Evolutionary conservation across 345 rosid species (phyloP).

Genomic region (Bruguiera gymnorhiza): DNA sequence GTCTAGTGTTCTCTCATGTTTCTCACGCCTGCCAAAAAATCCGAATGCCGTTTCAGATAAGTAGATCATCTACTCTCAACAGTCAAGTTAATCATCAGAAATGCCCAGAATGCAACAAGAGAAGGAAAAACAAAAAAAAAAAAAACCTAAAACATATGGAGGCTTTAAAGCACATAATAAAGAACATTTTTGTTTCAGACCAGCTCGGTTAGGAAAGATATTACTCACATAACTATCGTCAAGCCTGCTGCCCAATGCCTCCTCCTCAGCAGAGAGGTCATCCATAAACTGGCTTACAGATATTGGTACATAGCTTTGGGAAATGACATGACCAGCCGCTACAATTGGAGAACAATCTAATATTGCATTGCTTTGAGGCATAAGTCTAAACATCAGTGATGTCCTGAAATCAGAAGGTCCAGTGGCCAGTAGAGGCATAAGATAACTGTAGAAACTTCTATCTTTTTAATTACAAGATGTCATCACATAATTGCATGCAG

Average conservation of each 20-base stretch:
- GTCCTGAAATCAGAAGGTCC: constrained; percentile 47
- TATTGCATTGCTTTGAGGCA: constrained; percentile 94
- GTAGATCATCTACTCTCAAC: too few relatives aligned
- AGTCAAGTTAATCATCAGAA: not conserved
- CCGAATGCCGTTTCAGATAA: too few relatives aligned
- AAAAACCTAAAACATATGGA: not conserved
- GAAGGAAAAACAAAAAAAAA: not conserved
- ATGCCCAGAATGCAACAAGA: not conserved
- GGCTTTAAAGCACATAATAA: too few relatives aligned
- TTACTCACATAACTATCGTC: constrained; percentile 64
- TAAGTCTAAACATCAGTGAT: constrained; percentile 82
- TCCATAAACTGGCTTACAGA: constrained; percentile 99
- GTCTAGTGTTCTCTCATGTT: too few relatives aligned
- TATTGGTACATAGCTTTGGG: constrained; percentile 85
- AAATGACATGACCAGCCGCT: constrained; percentile 94
- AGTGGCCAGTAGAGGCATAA: constrained; percentile 1
- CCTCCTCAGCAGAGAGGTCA: constrained; percentile 96
- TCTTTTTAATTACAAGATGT: not conserved
- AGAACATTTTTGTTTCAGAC: not conserved
- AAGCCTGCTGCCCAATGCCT: constrained; percentile 48
- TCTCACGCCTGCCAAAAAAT: too few relatives aligned
- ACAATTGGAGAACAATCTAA: constrained; percentile 93
- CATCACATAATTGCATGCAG: too few relatives aligned
- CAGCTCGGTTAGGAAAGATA: constrained; percentile 10
- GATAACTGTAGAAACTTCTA: not conserved